These are phyloP conservation scores for Ammopiptanthus mongolicus DNA, from an alignment of 306 rosid species.

Conservation along the genomic window DNA sequence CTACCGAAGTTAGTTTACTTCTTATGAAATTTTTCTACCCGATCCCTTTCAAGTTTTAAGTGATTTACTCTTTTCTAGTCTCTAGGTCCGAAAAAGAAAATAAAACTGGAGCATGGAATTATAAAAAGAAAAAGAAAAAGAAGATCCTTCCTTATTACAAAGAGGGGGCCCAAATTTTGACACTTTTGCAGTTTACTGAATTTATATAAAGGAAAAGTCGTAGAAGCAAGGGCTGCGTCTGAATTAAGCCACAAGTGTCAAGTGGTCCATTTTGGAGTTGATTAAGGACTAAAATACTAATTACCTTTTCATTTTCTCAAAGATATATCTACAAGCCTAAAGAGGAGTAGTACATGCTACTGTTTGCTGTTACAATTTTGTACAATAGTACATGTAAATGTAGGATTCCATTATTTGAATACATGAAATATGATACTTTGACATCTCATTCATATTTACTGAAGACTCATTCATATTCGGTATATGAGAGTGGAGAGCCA, in stretches of 20 bases:
- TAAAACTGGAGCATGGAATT: background rate
- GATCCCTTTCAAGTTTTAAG: background rate
- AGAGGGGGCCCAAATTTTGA: constrained; percentile 22
- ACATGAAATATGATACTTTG: too few relatives aligned
- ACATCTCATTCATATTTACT: too few relatives aligned
- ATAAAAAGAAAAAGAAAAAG: constrained; percentile 2
- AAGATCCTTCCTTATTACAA: background rate
- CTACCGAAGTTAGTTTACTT: background rate
- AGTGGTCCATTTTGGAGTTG: constrained; percentile 29
- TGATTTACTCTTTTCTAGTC: background rate
- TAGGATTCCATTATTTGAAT: too few relatives aligned
- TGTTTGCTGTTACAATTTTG: background rate
- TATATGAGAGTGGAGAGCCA: background rate
- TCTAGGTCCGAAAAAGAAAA: background rate
- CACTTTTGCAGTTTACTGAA: constrained; percentile 7
- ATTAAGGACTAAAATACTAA: constrained; percentile 1
- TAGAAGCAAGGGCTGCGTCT: constrained; percentile 8
- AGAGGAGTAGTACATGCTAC: background rate
- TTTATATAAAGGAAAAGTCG: constrained; percentile 12
- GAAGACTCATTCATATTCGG: too few relatives aligned
- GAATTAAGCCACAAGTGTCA: background rate
- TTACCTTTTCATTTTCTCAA: background rate
- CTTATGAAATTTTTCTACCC: background rate
- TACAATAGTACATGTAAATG: background rate
- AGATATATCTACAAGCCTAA: background rate